phyloP scores from a whole-genome alignment of 1,284 basidiomycete genomes.

The Leccinum solheimii region DNA sequence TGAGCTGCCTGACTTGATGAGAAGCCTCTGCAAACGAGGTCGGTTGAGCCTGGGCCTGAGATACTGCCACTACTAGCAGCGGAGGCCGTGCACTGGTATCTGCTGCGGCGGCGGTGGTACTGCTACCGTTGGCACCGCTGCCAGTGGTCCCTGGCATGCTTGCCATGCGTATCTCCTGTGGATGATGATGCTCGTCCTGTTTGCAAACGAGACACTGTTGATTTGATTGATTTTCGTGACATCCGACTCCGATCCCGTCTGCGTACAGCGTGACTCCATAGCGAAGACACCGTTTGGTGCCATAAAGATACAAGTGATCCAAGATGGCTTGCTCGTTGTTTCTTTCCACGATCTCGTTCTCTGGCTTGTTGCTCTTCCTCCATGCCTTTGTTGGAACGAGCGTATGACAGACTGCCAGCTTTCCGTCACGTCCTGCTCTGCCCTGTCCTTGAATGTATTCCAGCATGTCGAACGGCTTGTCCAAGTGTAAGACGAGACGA shows the following conservation, averaged over 20 bases:
- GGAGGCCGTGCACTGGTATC: no score
- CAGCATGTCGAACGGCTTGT: conserved; percentile 8
- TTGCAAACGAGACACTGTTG: background rate
- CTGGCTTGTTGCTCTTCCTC: background rate
- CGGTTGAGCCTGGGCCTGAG: no score
- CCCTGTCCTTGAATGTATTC: conserved; percentile 17
- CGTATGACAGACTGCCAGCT: background rate
- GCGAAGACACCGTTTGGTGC: background rate
- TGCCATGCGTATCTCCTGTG: background rate
- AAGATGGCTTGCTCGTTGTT: background rate
- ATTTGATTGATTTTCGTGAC: background rate
- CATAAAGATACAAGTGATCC: conserved; percentile 1
- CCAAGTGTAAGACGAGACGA: background rate
- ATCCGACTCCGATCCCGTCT: background rate
- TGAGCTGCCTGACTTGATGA: no score
- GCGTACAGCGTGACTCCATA: conserved; percentile 3
- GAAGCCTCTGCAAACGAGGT: no score
- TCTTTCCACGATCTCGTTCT: background rate
- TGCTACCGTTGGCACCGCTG: no score
- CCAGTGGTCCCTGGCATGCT: no score
- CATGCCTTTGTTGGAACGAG: background rate
- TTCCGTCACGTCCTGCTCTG: background rate
- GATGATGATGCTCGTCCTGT: background rate
- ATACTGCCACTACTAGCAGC: no score
- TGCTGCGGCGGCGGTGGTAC: no score